phyloP scores from a whole-genome alignment of 352 stramenopile species.

The Aphanomyces euteiches region DNA sequence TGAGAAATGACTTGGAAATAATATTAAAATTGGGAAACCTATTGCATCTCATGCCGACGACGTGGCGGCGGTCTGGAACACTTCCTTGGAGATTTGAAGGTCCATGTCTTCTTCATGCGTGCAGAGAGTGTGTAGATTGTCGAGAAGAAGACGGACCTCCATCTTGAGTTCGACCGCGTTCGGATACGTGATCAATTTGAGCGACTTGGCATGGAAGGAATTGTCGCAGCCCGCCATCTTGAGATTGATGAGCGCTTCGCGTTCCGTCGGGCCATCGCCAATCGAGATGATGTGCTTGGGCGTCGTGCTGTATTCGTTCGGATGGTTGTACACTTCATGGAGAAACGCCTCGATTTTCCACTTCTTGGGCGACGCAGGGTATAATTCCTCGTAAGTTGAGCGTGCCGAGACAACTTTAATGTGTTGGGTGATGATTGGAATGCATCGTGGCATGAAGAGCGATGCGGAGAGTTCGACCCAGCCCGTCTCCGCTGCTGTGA shows the following conservation, averaged over 20 bases:
- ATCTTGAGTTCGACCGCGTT: constrained; percentile 77
- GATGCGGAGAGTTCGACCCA: constrained; percentile 87
- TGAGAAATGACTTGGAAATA: background rate
- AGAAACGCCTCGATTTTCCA: constrained; percentile 90
- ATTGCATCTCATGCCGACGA: constrained; percentile 21
- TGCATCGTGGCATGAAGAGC: constrained; percentile 81
- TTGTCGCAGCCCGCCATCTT: constrained; percentile 75
- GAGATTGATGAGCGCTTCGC: constrained; percentile 78
- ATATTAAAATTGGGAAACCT: constrained; percentile 7
- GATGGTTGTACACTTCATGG: constrained; percentile 70
- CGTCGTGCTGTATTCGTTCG: constrained; percentile 37
- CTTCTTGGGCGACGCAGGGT: constrained; percentile 70
- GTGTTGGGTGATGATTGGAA: constrained; percentile 69
- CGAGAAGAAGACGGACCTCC: constrained; percentile 74
- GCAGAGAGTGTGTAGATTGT: constrained; percentile 77
- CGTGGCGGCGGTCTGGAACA: constrained; percentile 44
- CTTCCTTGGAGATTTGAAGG: constrained; percentile 82
- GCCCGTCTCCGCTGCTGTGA: constrained; percentile 85
- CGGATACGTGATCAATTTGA: constrained; percentile 86
- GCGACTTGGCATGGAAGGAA: constrained; percentile 77
- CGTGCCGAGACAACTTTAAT: constrained; percentile 89
- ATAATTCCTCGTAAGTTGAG: constrained; percentile 86
- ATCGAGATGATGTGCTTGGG: constrained; percentile 78
- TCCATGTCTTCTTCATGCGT: constrained; percentile 78
- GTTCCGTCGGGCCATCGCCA: constrained; percentile 77